Base-by-base conservation (phyloP, 78 protist genomes). In the Pigoraptor vietnamica region DNA sequence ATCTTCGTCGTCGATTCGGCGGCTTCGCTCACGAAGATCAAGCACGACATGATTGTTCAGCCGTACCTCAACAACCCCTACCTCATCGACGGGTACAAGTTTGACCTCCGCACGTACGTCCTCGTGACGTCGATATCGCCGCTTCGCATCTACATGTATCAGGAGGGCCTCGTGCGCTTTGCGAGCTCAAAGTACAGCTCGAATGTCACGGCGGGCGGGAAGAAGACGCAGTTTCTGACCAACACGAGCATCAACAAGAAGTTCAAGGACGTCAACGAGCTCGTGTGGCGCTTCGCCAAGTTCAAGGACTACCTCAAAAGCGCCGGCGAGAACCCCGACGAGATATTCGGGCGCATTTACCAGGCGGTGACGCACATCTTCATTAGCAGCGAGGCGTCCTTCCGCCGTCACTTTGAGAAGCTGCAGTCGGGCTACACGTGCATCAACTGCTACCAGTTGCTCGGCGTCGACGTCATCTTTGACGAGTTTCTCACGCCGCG, bases 41-140 rank as follows among this genome's bases (percentile, higher is more conserved):
- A 14, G 29, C 67, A 48, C 14, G 67, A 48, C 67, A 6, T 48
- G 14, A 48, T 48, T 14, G 67, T 48, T 6, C 67, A 48, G 67
- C 67, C 67, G 6, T 48, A 48, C 67, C 67, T 48, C 67, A 48
- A 48, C 67, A 48, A 48, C 67, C 67, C 67, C 29, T 48, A 48
- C 24, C 88, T 83, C 25, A 83, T 83, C 23, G 25, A 83, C 38
- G 88, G 88, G 0, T 35, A 83, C 88, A 83, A 83, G 38, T 83
- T n/a, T 6, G 98, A 97, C 82, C 90, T 97, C n/a, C 94, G 98
- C 24, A 23, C 96, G 39, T 97, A 97, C 91, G 97, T 96, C 2
- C 89, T 89, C 2, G 94, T 96, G 87, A 86, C 96, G 24, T 87
- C 94, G 0, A 67, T 91, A 89, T 38, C 86, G n/a, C 97, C 97